phyloP scores from a whole-genome alignment of 306 rosid genomes.

The Lathyrus oleraceus region DNA sequence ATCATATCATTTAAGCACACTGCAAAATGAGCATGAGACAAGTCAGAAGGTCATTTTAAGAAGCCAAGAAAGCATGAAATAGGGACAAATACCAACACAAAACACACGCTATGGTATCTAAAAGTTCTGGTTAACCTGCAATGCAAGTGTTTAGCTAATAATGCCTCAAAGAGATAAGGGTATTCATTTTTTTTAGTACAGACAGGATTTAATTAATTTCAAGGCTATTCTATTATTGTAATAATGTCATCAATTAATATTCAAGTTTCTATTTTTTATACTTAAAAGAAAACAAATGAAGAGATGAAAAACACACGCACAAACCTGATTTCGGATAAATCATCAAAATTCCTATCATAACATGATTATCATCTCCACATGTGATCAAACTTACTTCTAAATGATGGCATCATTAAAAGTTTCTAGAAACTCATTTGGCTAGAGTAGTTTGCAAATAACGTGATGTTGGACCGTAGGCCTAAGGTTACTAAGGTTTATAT shows the following conservation, averaged over 20 bases:
- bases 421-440: constrained; percentile 5
- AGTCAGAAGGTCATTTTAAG: constrained; percentile 30
- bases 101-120: constrained; percentile 1
- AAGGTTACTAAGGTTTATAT: neutral
- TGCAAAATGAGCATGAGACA: constrained; percentile 41
- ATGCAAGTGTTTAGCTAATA: neutral
- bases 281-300: neutral
- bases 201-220: neutral
- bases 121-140: neutral
- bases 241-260: neutral
- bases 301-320: constrained; percentile 1
- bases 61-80: constrained; percentile 10
- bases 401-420: constrained; percentile 10
- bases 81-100: neutral
- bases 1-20: constrained; percentile 78
- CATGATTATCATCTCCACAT: neutral
- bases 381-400: neutral
- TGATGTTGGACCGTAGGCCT: neutral
- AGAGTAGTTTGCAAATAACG: neutral
- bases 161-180: neutral
- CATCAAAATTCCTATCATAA: constrained; percentile 9
- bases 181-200: neutral
- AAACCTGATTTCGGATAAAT: neutral
- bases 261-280: neutral
- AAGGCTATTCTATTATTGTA: neutral